Evolutionary conservation across 345 rosid genomes (phyloP).

Genomic region (Anacardium occidentale): DNA sequence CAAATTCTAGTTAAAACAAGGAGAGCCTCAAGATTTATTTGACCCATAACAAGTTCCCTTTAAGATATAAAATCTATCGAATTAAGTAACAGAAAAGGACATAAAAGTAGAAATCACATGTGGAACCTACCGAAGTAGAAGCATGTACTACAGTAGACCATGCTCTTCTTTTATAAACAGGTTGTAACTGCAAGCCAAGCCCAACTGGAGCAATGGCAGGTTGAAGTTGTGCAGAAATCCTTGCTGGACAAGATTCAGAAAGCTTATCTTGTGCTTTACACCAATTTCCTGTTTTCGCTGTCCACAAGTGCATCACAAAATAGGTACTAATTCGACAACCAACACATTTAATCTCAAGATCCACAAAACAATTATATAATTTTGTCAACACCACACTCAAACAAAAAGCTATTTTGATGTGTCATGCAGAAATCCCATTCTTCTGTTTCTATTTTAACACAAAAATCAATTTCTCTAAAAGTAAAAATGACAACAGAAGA

Average conservation of each 20-base stretch:
- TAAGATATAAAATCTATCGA: background rate
- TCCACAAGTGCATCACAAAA: too few relatives aligned
- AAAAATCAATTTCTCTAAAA: background rate
- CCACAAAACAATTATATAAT: background rate
- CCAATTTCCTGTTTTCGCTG: constrained; percentile 16
- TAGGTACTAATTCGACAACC: too few relatives aligned
- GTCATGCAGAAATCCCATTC: background rate
- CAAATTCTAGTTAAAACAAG: too few relatives aligned
- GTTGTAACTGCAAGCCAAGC: constrained; percentile 24
- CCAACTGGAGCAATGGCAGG: constrained; percentile 26
- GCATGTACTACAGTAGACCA: constrained; percentile 31
- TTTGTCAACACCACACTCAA: background rate
- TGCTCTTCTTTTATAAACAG: constrained; percentile 22
- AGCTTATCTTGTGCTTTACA: constrained; percentile 18
- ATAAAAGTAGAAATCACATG: background rate
- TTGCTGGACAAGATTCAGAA: constrained; percentile 17
- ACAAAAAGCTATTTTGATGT: background rate
- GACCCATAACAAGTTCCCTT: too few relatives aligned
- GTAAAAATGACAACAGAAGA: background rate
- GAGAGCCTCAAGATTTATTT: too few relatives aligned
- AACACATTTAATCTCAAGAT: background rate
- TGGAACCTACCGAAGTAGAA: constrained; percentile 37
- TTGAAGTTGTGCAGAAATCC: constrained; percentile 20
- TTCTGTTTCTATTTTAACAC: background rate
- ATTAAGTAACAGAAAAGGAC: background rate